Evolutionary conservation across 805 yeast species (phyloP).

Genomic region (Sungouiozyma ichnusensis): DNA sequence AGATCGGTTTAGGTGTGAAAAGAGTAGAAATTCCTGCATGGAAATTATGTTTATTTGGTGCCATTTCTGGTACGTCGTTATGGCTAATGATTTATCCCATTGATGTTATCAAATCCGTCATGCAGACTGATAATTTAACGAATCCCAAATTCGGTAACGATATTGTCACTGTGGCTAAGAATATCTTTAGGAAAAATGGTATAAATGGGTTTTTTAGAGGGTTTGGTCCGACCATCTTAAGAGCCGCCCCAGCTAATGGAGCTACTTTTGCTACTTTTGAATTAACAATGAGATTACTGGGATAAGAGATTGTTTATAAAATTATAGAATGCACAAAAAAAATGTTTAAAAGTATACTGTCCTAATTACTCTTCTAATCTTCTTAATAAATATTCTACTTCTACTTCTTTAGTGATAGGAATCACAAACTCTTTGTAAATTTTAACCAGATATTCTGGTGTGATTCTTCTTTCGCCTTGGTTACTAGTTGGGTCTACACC

Average conservation of each 20-base stretch:
- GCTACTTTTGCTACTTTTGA: slow-evolving; percentile 95
- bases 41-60: slow-evolving; percentile 83
- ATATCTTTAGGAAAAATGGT: slow-evolving; percentile 51
- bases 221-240: slow-evolving; percentile 79
- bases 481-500: slow-evolving; percentile 80
- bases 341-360: background rate
- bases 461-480: slow-evolving; percentile 64
- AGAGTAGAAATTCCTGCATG: slow-evolving; percentile 76
- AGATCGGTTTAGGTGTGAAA: slow-evolving; percentile 30
- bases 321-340: background rate
- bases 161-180: slow-evolving; percentile 40
- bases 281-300: slow-evolving; percentile 64
- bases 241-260: slow-evolving; percentile 98
- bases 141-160: slow-evolving; percentile 52
- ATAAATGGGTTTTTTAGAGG: slow-evolving; percentile 78
- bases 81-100: slow-evolving; percentile 83
- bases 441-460: slow-evolving; percentile 70
- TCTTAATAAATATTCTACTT: slow-evolving; percentile 79
- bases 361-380: slow-evolving; percentile 44
- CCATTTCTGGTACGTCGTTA: slow-evolving; percentile 77
- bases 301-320: slow-evolving; percentile 23
- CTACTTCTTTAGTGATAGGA: slow-evolving; percentile 91
- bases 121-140: slow-evolving; percentile 42
- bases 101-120: slow-evolving; percentile 81
- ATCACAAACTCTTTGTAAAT: slow-evolving; percentile 83